Base-by-base conservation (phyloP, 208 protist genomes). In the Crithidia fasciculata region DNA sequence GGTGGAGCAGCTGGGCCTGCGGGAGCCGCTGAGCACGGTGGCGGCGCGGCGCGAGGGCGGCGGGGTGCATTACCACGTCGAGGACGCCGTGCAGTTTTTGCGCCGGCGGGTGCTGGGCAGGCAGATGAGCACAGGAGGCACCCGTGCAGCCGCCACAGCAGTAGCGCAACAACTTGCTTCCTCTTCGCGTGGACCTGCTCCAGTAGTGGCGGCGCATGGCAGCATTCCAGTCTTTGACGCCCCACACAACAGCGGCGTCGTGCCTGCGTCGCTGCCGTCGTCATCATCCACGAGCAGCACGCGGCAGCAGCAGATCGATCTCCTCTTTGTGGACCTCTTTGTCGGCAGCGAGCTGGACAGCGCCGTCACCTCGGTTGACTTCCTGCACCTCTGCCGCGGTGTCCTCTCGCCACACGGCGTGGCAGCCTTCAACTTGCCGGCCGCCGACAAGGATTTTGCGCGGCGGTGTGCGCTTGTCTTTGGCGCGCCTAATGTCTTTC, bases 301-400 rank as follows among this genome's bases (percentile, higher is more conserved):
- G 55, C 74, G 74, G 2, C 74, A 73, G 47, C 74, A 53, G 44
- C 74, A 73, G n/a, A 87, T 90, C 40, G 92, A 96, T 61, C 28
- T 94, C 4, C 72, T 96, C 37, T 95, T 96, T 76, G 84, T 96
- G 7, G 92, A 96, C 70, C 40, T 93, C 16, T 96, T 94, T 67
- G 76, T 92, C 18, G 92, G 92, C 40, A 94, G 90, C 63, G 79
- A 86, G 68, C 54, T 86, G 13, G 69, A 86, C 43, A 63, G 19
- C 9, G 69, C 76, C 58, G 66, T 94, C 5, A 83, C 76, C 41
- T 83, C 81, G 13, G n/a, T 65, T 15, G 65, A 58, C 28, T 96
- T 96, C 62, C 39, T 95, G 10, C 56, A 76, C 16, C 80, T 89
- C 40, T 93, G 87, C 70, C 80, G 74, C 47, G 59, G 15, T 0